phyloP scores from a whole-genome alignment of 805 yeast genomes.

The Metschnikowia henanensis region DNA sequence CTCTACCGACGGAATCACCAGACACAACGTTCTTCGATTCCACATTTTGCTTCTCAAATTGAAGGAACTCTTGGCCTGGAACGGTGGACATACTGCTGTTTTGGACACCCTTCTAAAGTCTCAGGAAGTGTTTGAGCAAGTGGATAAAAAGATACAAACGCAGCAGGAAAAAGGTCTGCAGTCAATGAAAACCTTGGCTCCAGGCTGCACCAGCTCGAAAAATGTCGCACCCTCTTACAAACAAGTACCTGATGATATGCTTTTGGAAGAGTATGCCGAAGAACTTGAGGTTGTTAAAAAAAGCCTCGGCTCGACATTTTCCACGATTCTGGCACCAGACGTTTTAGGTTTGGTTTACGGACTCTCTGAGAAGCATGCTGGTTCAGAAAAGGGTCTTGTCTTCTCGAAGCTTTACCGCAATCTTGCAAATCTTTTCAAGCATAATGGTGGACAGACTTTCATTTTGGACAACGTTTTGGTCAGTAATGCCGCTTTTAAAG shows the following conservation, averaged over 20 bases:
- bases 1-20: not conserved
- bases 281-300: conserved; percentile 29
- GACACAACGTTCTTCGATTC: conserved; percentile 6
- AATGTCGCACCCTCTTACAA: conserved; percentile 21
- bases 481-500: conserved; percentile 27
- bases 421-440: conserved; percentile 31
- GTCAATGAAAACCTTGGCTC: too few relatives aligned
- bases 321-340: conserved; percentile 6
- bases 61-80: conserved; percentile 22
- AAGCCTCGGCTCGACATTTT: conserved; percentile 22
- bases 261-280: conserved; percentile 31
- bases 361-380: conserved; percentile 2
- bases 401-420: conserved; percentile 32
- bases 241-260: conserved; percentile 35
- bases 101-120: conserved; percentile 57
- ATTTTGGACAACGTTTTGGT: conserved; percentile 36
- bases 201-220: too few relatives aligned
- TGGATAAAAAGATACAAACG: conserved; percentile 12
- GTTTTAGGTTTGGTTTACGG: conserved; percentile 21
- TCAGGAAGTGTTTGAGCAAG: conserved; percentile 28
- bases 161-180: too few relatives aligned
- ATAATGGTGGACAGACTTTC: conserved; percentile 32
- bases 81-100: conserved; percentile 59
- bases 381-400: conserved; percentile 19
- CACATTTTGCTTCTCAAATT: conserved; percentile 9